Evolutionary conservation across 257 asterid species (phyloP), one percentile per base, ranked within the genome.

Genomic region (Catharanthus roseus): DNA sequence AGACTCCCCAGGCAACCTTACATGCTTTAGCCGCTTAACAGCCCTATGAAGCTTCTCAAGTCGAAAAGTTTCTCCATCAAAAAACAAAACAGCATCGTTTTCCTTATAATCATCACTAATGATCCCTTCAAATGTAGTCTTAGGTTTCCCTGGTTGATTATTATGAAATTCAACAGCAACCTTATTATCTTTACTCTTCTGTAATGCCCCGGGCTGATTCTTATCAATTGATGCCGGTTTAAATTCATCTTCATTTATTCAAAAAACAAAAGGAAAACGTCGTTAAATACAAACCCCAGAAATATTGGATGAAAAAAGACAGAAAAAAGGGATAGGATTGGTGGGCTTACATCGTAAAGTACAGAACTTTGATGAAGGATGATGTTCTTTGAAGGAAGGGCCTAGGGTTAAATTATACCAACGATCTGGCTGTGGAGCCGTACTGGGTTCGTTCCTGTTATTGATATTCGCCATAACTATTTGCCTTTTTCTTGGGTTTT

Each of bases 161-260:
- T 91, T 89, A 53, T 90, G 96, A 66, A 91, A 91, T 77, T 90
- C 99, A 72, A 95, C 97, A 0, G 95, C 77, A 53, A 91, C 87
- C 74, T 80, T 95, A 70, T 95, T 95, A 41, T 91, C 97, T 85
- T 89, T 95, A 77, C 82, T 87, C 86, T 95, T 91, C 76, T 93
- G 96, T 79, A 95, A 72, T 1, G 83, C 80, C 72, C 99, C 99
- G 10, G 92, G 87, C 74, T 87, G 96, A 74, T 86, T 87, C 82
- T 91, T 95, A 64, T 95, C 97, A 10, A 95, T 91, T 39, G 99
- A 95, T 56, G 99, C 99, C 50, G 99, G 99, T 75, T 95, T 91
- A 86, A 95, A 95, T 70, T 95, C 99, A 78, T 95, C 99, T 95
- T 84, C 7, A 38, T 38, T 38, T 42, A 42, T 42, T 4, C 5